Evolutionary conservation across 2,329 filamentous ascomycete genomes (phyloP).

Genomic region (Fusarium sp.): DNA sequence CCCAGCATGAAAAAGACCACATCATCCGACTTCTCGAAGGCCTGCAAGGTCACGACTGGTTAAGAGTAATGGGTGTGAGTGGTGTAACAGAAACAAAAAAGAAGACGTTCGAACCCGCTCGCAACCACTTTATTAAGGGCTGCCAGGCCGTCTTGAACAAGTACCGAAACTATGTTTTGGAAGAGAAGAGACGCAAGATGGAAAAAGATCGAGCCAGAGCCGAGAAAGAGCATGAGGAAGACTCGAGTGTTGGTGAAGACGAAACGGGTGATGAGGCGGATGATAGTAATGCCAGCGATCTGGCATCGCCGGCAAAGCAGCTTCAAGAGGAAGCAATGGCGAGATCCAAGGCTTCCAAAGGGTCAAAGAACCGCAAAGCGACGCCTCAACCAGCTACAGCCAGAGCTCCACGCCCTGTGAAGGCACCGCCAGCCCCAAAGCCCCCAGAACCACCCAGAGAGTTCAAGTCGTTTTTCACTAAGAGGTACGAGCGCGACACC

Average conservation of each 20-base stretch:
- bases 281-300: constrained; percentile 68
- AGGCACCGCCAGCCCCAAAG: constrained; percentile 45
- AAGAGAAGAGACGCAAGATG: constrained; percentile 85
- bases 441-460: constrained; percentile 63
- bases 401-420: constrained; percentile 36
- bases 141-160: constrained; percentile 86
- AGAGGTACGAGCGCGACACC: constrained; percentile 81
- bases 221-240: constrained; percentile 51
- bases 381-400: constrained; percentile 39
- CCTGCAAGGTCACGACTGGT: constrained; percentile 91
- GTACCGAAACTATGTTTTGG: constrained; percentile 86
- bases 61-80: constrained; percentile 89
- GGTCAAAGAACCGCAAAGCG: constrained; percentile 49
- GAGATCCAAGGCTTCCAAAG: constrained; percentile 58
- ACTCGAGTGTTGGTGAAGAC: constrained; percentile 40
- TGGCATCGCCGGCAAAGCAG: constrained; percentile 69
- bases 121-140: constrained; percentile 85
- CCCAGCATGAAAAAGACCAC: constrained; percentile 75
- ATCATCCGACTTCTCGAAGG: constrained; percentile 78
- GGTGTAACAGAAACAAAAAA: constrained; percentile 86
- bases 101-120: constrained; percentile 86
- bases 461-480: constrained; percentile 88
- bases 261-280: constrained; percentile 55
- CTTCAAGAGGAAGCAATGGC: constrained; percentile 77
- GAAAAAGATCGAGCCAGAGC: constrained; percentile 73